A percentile compares a stretch with the other conserved stretches of the same genome.
phyloP scores from a whole-genome alignment of 495 filamentous ascomycete genomes.

The Aspergillus mulundensis region DNA sequence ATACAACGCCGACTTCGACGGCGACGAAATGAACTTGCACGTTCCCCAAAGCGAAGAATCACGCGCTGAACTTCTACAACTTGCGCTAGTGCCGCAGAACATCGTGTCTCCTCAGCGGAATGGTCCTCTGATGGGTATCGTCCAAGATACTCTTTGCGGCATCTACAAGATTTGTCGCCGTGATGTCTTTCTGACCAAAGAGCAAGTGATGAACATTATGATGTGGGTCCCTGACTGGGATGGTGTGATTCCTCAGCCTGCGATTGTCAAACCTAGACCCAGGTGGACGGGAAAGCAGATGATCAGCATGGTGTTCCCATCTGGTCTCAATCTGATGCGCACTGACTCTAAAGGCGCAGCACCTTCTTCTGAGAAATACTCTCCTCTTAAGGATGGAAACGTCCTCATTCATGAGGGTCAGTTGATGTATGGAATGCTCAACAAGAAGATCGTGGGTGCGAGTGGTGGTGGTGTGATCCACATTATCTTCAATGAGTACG shows the following conservation, averaged over 20 bases:
- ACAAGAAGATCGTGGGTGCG: constrained; percentile 92
- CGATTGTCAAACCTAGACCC: constrained; percentile 85
- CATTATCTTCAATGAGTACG: constrained; percentile 93
- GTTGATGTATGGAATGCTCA: constrained; percentile 82
- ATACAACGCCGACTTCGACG: constrained; percentile 99
- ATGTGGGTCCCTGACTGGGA: constrained; percentile 98
- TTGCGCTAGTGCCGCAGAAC: constrained; percentile 94
- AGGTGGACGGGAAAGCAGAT: constrained; percentile 99
- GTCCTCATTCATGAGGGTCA: constrained; percentile 82
- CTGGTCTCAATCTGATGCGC: constrained; percentile 75
- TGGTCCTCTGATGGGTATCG: constrained; percentile 97
- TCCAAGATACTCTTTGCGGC: constrained; percentile 94
- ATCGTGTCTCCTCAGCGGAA: constrained; percentile 98
- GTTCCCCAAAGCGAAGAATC: constrained; percentile 97
- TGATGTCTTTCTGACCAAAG: constrained; percentile 84
- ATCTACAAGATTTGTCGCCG: constrained; percentile 94
- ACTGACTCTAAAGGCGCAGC: constrained; percentile 49
- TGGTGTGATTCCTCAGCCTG: constrained; percentile 83
- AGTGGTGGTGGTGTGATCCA: constrained; percentile 85
- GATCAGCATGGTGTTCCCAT: constrained; percentile 85
- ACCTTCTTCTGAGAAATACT: constrained; percentile 49
- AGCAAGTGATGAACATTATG: constrained; percentile 91
- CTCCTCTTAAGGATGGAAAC: constrained; percentile 73
- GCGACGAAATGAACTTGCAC: constrained; percentile 99
- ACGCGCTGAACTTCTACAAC: constrained; percentile 83